Conservation (phyloP, 2,329 filamentous ascomycete species). For the Monosporascus sp. region DNA sequence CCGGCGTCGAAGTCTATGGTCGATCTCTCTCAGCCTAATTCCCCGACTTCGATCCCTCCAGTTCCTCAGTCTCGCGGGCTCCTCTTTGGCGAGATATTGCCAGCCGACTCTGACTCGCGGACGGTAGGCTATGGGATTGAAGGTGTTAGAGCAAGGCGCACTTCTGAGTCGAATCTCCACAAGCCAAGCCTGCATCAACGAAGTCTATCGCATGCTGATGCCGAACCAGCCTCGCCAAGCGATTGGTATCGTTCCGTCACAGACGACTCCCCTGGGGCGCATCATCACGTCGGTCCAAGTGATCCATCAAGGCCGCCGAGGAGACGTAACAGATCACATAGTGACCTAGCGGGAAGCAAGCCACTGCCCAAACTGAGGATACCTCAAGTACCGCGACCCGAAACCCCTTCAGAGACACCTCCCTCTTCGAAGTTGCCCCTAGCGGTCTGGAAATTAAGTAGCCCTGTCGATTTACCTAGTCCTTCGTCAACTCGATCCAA, state of each 20-base stretch:
- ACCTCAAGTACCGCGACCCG: conserved; percentile 26
- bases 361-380: conserved; percentile 27
- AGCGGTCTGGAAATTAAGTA: conserved; percentile 40
- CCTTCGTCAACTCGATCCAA: conserved; percentile 50
- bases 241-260: conserved; percentile 34
- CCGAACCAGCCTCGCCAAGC: conserved; percentile 59
- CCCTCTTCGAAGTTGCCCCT: conserved; percentile 39
- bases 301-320: conserved; percentile 29
- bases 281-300: conserved; percentile 12
- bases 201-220: conserved; percentile 50
- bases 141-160: conserved; percentile 49
- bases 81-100: conserved; percentile 70
- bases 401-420: conserved; percentile 25
- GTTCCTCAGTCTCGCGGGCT: conserved; percentile 42
- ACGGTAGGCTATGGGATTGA: conserved; percentile 59
- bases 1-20: conserved; percentile 40
- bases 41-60: conserved; percentile 21
- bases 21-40: conserved; percentile 31
- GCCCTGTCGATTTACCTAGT: conserved; percentile 41
- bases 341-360: conserved; percentile 48
- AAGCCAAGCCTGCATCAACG: conserved; percentile 45
- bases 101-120: conserved; percentile 48
- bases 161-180: conserved; percentile 66
- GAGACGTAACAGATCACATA: conserved; percentile 49
- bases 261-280: conserved; percentile 11